phyloP scores from a whole-genome alignment of 352 stramenopile species.

The Bremia lactucae region DNA sequence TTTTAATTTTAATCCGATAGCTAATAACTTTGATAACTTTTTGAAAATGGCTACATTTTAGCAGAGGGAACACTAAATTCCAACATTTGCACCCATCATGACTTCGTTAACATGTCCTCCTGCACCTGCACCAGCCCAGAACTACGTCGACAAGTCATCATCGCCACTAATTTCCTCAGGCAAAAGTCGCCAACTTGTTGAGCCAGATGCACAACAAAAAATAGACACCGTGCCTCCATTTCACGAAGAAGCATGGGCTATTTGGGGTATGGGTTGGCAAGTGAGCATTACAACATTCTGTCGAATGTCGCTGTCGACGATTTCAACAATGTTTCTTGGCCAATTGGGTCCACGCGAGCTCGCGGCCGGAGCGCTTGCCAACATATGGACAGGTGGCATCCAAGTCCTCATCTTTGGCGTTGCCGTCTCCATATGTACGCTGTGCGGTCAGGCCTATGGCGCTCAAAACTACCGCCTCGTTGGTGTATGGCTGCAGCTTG shows the following conservation, averaged over 20 bases:
- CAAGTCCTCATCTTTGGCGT: slow-evolving; percentile 77
- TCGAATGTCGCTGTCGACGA: slow-evolving; percentile 67
- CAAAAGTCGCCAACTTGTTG: slow-evolving; percentile 3
- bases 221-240: slow-evolving; percentile 20
- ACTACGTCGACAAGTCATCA: too few species aligned
- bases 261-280: slow-evolving; percentile 80
- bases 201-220: not conserved
- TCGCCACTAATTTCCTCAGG: slow-evolving; percentile 2
- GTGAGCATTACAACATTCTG: slow-evolving; percentile 76
- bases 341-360: slow-evolving; percentile 66
- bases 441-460: slow-evolving; percentile 71
- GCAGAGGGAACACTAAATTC: too few species aligned
- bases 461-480: slow-evolving; percentile 71
- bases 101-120: too few species aligned
- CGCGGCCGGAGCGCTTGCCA: slow-evolving; percentile 52
- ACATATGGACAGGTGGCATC: slow-evolving; percentile 72
- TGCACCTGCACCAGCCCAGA: too few species aligned
- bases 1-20: too few species aligned
- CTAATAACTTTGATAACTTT: too few species aligned
- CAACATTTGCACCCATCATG: too few species aligned
- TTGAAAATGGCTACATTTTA: too few species aligned
- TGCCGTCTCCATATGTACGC: slow-evolving; percentile 65
- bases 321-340: slow-evolving; percentile 69
- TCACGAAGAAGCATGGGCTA: slow-evolving; percentile 45
- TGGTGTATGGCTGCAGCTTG: slow-evolving; percentile 71